These are phyloP conservation scores for Kuraishia ogatae DNA, from an alignment of 805 yeast genomes.

Conservation along the genomic window DNA sequence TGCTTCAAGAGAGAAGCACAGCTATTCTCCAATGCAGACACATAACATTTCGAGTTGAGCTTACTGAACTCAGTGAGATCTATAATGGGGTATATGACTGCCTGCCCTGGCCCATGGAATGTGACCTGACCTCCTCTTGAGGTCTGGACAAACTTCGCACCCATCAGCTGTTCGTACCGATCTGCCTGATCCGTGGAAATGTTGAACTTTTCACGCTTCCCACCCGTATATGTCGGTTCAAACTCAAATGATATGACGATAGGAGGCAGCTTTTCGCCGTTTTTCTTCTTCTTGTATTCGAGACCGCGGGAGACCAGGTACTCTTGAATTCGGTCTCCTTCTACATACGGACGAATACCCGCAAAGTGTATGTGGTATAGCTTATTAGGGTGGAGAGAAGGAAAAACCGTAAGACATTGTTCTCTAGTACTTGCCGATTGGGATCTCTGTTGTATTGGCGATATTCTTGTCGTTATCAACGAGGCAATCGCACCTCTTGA, in stretches of 20 bases:
- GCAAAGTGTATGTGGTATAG: conserved; percentile 37
- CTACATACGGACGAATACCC: conserved; percentile 27
- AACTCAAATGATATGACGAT: conserved; percentile 77
- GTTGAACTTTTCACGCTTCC: conserved; percentile 64
- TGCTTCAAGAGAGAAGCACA: conserved; percentile 14
- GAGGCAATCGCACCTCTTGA: neutral
- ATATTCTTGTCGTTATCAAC: neutral
- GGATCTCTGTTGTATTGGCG: neutral
- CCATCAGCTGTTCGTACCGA: conserved; percentile 20
- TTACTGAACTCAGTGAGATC: conserved; percentile 55
- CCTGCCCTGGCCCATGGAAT: conserved; percentile 94
- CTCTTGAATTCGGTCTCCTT: conserved; percentile 51
- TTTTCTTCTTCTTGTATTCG: conserved; percentile 34
- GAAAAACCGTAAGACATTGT: neutral
- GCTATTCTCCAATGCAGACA: conserved; percentile 35
- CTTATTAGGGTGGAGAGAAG: neutral
- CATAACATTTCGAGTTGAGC: conserved; percentile 43
- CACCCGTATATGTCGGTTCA: conserved; percentile 84
- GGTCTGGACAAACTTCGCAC: conserved; percentile 67
- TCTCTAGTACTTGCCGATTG: neutral
- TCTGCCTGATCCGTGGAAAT: conserved; percentile 20
- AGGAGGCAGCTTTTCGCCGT: conserved; percentile 46
- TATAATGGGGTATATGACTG: conserved; percentile 74
- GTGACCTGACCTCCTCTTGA: conserved; percentile 94
- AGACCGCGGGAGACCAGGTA: conserved; percentile 47